A percentile compares a stretch with the other conserved stretches of the same genome.
These are phyloP conservation scores for Dryas octopetala DNA, from an alignment of 306 rosid species.

Conservation along the genomic window DNA sequence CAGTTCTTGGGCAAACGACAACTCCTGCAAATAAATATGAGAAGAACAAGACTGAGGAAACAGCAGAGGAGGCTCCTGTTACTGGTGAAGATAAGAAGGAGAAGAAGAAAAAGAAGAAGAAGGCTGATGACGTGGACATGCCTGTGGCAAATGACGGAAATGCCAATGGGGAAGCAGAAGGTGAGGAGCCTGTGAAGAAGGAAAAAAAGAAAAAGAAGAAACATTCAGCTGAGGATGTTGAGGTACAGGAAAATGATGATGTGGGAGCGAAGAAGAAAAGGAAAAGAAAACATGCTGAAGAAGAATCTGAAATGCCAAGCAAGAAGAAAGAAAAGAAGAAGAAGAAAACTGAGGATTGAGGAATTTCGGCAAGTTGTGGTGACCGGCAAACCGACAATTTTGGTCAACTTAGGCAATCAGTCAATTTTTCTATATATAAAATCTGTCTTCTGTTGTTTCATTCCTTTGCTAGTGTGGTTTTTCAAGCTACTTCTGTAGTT, in stretches of 20 bases:
- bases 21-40: constrained; percentile 39
- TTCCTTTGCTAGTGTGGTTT: constrained; percentile 12
- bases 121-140: constrained; percentile 32
- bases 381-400: constrained; percentile 24
- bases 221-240: constrained; percentile 38
- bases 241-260: constrained; percentile 21
- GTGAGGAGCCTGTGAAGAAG: constrained; percentile 34
- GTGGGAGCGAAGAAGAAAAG: constrained; percentile 47
- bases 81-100: constrained; percentile 34
- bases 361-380: constrained; percentile 3
- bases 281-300: constrained; percentile 52
- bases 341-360: constrained; percentile 47
- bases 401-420: constrained; percentile 35
- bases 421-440: constrained; percentile 26
- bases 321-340: constrained; percentile 57
- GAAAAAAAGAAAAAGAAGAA: constrained; percentile 59
- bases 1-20: constrained; percentile 48
- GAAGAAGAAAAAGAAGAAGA: constrained; percentile 60
- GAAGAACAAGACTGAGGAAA: constrained; percentile 21
- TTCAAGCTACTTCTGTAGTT: constrained; percentile 20
- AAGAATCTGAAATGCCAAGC: constrained; percentile 45
- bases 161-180: constrained; percentile 27
- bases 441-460: constrained; percentile 17
- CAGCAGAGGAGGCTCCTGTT: constrained; percentile 31
- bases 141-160: constrained; percentile 25